Evolutionary conservation across 108 stramenopile genomes (phyloP), one percentile per base, ranked within the genome.

Genomic region (Stephanodiscus triporus): DNA sequence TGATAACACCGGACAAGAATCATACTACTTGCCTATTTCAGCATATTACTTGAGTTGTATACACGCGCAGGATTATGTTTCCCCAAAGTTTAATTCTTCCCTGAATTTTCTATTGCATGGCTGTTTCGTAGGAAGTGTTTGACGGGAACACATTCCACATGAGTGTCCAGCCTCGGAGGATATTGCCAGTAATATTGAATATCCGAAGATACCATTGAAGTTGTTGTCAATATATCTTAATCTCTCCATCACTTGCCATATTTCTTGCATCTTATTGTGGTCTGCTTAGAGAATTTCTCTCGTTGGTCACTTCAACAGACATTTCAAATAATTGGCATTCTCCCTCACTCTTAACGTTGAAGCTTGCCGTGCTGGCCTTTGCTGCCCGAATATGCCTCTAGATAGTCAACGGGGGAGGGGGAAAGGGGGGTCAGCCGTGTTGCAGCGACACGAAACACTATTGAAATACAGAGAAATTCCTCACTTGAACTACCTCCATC

Each of bases 321-420:
- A 83, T 83, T 70, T 83, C 82, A 70, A 83, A 83, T 32, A 83
- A 20, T 42, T 67, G 77, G 27, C 73, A 57, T 19, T 83, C 82
- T 14, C 82, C 82, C 69, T 83, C 77, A 42, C 30, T 75, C 61
- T 83, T 83, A 2, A 83, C 66, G 40, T 74, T 69, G 50, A 73
- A 76, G 36, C 68, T 70, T 38, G 66, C 82, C 9, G 82, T 76
- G 34, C 77, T 38, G 40, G 63, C 42, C 29, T 83, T 78, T 14
- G 77, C 76, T 40, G 58, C 53, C 26, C 72, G 66, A 40, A 83
- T 83, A 53, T 83, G 82, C 57, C 74, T 83, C 82, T 83, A n/a
- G n/a, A n/a, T n/a, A 45, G 30, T 36, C 16, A 9, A 19, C 26
- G n/a, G 47, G 0, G 24, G 13, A 26, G 20, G 36, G 8, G 24